phyloP scores from a whole-genome alignment of 768 basidiomycete genomes.

The Calocera cornea region DNA sequence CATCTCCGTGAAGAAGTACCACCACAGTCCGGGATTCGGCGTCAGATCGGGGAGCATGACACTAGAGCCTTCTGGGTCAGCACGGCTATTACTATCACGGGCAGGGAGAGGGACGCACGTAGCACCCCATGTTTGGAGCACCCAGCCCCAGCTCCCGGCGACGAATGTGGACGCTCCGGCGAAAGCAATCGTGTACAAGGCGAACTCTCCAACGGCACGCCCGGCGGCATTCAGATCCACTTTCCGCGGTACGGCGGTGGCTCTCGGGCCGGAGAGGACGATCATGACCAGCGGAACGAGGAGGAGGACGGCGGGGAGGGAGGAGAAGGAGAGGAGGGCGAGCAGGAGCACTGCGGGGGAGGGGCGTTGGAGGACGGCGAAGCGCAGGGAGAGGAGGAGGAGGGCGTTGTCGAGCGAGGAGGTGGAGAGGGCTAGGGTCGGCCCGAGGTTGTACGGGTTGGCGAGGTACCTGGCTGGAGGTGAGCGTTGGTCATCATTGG shows the following conservation, averaged over 20 bases:
- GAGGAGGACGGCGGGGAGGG: constrained; percentile 55
- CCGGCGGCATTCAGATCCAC: constrained; percentile 19
- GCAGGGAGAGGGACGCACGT: constrained; percentile 33
- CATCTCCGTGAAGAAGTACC: constrained; percentile 99
- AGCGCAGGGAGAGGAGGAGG: constrained; percentile 40
- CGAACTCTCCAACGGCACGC: constrained; percentile 38
- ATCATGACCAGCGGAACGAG: constrained; percentile 54
- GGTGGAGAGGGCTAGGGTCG: constrained; percentile 69
- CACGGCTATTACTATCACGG: background rate
- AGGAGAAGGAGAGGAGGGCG: constrained; percentile 58
- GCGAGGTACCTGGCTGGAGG: constrained; percentile 52
- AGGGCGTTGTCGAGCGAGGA: constrained; percentile 70
- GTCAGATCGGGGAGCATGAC: constrained; percentile 76
- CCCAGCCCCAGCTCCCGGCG: constrained; percentile 53
- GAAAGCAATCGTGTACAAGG: constrained; percentile 37
- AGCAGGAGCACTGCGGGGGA: constrained; percentile 50
- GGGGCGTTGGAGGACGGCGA: constrained; percentile 35
- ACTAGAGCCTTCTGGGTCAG: constrained; percentile 29
- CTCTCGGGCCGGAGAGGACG: constrained; percentile 45
- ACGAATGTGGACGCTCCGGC: constrained; percentile 40
- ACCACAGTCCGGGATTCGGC: constrained; percentile 89
- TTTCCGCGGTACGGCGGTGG: constrained; percentile 51
- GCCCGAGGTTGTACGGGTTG: constrained; percentile 77
- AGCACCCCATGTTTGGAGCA: constrained; percentile 71
- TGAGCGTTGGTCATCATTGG: constrained; percentile 9